phyloP scores from a whole-genome alignment of 1,284 basidiomycete genomes.

The Somion occarium region DNA sequence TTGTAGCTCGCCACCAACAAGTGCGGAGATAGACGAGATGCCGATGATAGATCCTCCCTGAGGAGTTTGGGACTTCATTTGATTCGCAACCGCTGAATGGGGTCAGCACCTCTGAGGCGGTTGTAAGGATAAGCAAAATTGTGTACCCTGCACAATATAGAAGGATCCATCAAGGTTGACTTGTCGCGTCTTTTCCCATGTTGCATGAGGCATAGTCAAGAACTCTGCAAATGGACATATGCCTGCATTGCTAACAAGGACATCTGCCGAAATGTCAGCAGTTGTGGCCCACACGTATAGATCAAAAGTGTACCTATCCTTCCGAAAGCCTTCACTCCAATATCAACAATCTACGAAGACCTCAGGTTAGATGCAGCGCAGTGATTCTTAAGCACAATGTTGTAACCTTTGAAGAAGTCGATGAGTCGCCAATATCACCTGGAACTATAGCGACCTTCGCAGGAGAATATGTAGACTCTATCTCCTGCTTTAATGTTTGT shows the following conservation, averaged over 20 bases:
- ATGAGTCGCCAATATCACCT: conserved; percentile 63
- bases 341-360: conserved; percentile 54
- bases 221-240: conserved; percentile 82
- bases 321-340: conserved; percentile 53
- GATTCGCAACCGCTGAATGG: conserved; percentile 62
- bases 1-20: conserved; percentile 75
- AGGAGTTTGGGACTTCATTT: conserved; percentile 68
- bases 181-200: conserved; percentile 67
- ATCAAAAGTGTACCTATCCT: conserved; percentile 48
- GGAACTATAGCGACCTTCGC: conserved; percentile 40
- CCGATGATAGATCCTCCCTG: conserved; percentile 75
- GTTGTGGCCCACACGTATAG: background rate
- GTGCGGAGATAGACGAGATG: conserved; percentile 73
- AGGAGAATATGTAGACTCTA: conserved; percentile 32
- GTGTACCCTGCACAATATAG: conserved; percentile 63
- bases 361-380: background rate
- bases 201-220: conserved; percentile 66
- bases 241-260: conserved; percentile 69
- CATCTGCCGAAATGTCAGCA: conserved; percentile 28
- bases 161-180: conserved; percentile 81
- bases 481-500: conserved; percentile 38
- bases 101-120: background rate
- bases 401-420: conserved; percentile 54
- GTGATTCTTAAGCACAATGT: background rate
- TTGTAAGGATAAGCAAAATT: background rate